Conservation (phyloP, 1,284 basidiomycete genomes). For the Gymnopus androsaceus region DNA sequence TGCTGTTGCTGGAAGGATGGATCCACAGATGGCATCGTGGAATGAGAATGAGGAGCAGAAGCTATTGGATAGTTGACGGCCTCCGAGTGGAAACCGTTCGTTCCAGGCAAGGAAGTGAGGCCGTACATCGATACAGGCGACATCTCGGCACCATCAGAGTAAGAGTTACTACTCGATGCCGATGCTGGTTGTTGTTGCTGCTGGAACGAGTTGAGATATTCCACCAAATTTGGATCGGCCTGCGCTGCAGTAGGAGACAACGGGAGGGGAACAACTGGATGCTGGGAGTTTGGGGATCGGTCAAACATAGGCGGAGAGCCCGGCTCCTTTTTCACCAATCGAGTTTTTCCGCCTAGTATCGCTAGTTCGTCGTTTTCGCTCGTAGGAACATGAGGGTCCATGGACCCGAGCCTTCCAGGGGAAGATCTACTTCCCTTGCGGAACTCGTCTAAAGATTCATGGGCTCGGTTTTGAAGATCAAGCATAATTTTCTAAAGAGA, state of each 20-base stretch:
- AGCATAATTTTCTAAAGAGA: conserved; percentile 48
- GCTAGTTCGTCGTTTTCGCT: conserved; percentile 71
- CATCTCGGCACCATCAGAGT: conserved; percentile 35
- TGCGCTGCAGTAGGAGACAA: conserved; percentile 42
- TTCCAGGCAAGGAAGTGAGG: conserved; percentile 34
- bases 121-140: conserved; percentile 47
- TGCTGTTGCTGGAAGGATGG: background rate
- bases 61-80: conserved; percentile 24
- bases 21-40: conserved; percentile 3
- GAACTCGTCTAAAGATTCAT: conserved; percentile 62
- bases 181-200: conserved; percentile 28
- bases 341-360: conserved; percentile 70
- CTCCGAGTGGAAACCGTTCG: conserved; percentile 35
- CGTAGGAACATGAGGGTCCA: conserved; percentile 49
- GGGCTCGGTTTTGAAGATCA: conserved; percentile 64
- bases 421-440: conserved; percentile 58
- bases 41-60: conserved; percentile 8
- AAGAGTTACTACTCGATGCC: conserved; percentile 28
- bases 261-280: conserved; percentile 65
- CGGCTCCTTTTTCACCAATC: conserved; percentile 67
- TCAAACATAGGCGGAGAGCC: conserved; percentile 56
- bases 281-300: conserved; percentile 66
- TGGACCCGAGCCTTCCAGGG: conserved; percentile 42
- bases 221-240: conserved; percentile 60
- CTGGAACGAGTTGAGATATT: conserved; percentile 68